phyloP scores from a whole-genome alignment of 805 yeast species.

The Ogataea salicorniae region DNA sequence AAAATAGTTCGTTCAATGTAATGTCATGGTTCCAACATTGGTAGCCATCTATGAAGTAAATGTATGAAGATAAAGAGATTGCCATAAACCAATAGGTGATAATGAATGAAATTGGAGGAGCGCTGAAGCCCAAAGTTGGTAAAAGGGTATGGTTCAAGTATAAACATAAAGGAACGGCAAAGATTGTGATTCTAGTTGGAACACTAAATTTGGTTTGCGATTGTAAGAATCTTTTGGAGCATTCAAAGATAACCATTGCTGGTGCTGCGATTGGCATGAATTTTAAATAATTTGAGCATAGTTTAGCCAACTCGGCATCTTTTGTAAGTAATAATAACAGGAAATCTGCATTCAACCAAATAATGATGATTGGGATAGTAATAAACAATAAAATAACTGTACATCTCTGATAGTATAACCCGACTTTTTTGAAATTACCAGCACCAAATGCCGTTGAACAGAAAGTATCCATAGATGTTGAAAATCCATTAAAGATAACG shows the following conservation, averaged over 20 bases:
- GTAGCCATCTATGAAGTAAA: conserved; percentile 51
- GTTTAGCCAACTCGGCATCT: conserved; percentile 34
- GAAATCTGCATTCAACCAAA: conserved; percentile 53
- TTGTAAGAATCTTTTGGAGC: conserved; percentile 66
- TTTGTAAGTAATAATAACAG: conserved; percentile 39
- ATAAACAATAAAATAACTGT: conserved; percentile 43
- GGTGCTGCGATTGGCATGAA: conserved; percentile 58
- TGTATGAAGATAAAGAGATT: conserved; percentile 46
- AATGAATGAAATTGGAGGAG: conserved; percentile 69
- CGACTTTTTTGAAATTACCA: conserved; percentile 55
- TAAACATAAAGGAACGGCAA: conserved; percentile 66
- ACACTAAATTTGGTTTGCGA: conserved; percentile 75
- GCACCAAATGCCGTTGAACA: conserved; percentile 77
- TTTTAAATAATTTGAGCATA: conserved; percentile 52
- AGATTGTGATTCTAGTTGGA: conserved; percentile 58
- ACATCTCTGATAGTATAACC: conserved; percentile 62
- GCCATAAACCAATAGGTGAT: conserved; percentile 69
- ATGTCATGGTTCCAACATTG: conserved; percentile 52
- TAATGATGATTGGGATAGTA: conserved; percentile 49
- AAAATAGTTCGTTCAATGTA: conserved; percentile 29
- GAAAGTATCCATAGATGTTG: conserved; percentile 69
- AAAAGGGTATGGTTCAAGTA: conserved; percentile 53
- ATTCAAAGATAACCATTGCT: conserved; percentile 61
- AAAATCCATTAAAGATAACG: conserved; percentile 66
- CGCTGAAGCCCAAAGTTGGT: conserved; percentile 60